Evolutionary conservation across 1,284 basidiomycete species (phyloP).

Genomic region (Pisolithus thermaeus): DNA sequence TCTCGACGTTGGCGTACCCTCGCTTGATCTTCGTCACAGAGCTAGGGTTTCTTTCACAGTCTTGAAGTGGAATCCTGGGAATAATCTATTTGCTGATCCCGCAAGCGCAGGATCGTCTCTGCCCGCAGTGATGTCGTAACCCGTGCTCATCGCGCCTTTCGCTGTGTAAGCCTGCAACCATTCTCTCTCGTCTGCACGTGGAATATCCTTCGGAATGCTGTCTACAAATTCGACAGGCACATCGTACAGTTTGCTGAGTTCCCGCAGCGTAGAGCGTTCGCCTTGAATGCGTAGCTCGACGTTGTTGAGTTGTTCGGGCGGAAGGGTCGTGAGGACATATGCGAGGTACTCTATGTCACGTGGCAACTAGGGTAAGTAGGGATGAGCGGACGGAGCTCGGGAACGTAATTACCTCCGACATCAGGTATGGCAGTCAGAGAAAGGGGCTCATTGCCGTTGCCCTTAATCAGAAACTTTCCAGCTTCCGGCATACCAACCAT

Average conservation of each 20-base stretch:
- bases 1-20: too few species aligned
- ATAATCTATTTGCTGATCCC: slow-evolving; percentile 1
- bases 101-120: slow-evolving; percentile 3
- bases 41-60: slow-evolving; percentile 4
- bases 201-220: neutral
- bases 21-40: neutral
- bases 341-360: slow-evolving; percentile 18
- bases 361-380: neutral
- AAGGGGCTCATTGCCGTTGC: slow-evolving; percentile 14
- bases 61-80: slow-evolving; percentile 4
- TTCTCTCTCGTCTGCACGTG: neutral
- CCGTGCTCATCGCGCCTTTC: slow-evolving; percentile 1
- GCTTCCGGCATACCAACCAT: slow-evolving; percentile 5
- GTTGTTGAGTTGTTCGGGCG: slow-evolving; percentile 19
- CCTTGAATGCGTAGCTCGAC: slow-evolving; percentile 25
- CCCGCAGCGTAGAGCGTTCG: slow-evolving; percentile 15
- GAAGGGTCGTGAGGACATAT: slow-evolving; percentile 24
- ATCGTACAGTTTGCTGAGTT: slow-evolving; percentile 15
- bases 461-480: slow-evolving; percentile 16
- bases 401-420: slow-evolving; percentile 13
- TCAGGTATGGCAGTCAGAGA: slow-evolving; percentile 19
- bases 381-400: neutral
- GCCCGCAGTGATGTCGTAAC: neutral
- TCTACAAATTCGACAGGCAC: slow-evolving; percentile 4
- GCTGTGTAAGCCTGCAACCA: neutral